Conservation (phyloP, 1,284 basidiomycete species). For the Ceratobasidium sp. region DNA sequence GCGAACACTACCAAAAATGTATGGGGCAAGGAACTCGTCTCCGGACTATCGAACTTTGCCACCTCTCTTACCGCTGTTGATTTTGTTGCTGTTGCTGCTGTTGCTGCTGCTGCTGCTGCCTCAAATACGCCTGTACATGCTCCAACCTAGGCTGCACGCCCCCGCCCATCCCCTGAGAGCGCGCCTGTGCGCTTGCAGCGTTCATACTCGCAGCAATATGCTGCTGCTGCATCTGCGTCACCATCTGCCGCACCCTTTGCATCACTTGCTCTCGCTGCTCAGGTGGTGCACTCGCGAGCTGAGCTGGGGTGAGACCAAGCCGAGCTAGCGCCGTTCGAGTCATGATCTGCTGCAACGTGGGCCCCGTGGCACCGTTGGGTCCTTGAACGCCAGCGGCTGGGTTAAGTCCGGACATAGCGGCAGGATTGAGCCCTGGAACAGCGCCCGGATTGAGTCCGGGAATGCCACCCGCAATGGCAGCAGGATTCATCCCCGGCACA, state of each 20-base stretch:
- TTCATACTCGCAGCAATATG: neutral
- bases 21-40: neutral
- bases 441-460: neutral
- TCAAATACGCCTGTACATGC: slow-evolving; percentile 37
- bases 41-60: too few relatives aligned
- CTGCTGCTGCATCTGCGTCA: neutral
- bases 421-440: slow-evolving; percentile 4
- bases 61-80: neutral
- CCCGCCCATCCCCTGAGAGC: slow-evolving; percentile 5
- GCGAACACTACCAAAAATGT: neutral
- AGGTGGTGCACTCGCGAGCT: slow-evolving; percentile 7
- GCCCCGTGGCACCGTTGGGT: neutral
- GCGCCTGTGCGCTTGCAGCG: neutral
- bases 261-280: neutral
- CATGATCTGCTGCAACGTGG: neutral
- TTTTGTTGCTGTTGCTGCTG: neutral
- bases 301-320: slow-evolving; percentile 26
- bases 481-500: neutral
- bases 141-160: slow-evolving; percentile 28
- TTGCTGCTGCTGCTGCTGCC: slow-evolving; percentile 40
- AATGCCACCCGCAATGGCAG: neutral
- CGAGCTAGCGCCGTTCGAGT: slow-evolving; percentile 30
- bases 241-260: slow-evolving; percentile 1
- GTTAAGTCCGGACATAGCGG: neutral
- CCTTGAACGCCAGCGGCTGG: neutral